Evolutionary conservation across 352 stramenopile species (phyloP).

Genomic region (Blastocystis hominis): DNA sequence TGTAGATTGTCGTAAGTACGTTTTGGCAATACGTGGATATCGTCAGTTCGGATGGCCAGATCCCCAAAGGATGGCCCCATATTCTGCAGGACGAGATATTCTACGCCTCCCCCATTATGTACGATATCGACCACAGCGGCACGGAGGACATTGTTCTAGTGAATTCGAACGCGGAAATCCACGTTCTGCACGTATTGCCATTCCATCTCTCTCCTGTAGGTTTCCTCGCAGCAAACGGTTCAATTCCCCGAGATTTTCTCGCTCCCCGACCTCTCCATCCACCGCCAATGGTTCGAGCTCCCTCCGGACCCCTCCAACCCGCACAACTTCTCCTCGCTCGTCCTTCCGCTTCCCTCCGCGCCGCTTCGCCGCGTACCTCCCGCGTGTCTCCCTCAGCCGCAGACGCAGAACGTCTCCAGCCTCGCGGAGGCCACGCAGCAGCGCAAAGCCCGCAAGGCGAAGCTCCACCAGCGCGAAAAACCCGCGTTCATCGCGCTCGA

Average conservation of each 20-base stretch:
- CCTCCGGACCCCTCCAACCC: not conserved
- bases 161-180: not conserved
- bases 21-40: conserved; percentile 37
- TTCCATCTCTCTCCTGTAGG: not conserved
- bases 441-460: not conserved
- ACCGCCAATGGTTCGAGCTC: conserved; percentile 34
- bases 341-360: not conserved
- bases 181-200: not conserved
- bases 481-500: not conserved
- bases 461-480: not conserved
- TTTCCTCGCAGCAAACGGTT: not conserved
- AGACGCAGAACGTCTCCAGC: not conserved
- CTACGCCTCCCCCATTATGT: not conserved
- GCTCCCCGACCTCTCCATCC: not conserved
- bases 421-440: no score
- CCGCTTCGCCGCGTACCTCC: not conserved
- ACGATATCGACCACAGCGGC: not conserved
- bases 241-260: not conserved
- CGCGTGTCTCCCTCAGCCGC: not conserved
- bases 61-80: not conserved
- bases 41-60: not conserved
- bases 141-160: conserved; percentile 26
- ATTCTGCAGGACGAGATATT: not conserved
- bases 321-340: not conserved
- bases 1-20: not conserved